phyloP scores from a whole-genome alignment of 2,329 filamentous ascomycete species.

The Colletotrichum caudatum region DNA sequence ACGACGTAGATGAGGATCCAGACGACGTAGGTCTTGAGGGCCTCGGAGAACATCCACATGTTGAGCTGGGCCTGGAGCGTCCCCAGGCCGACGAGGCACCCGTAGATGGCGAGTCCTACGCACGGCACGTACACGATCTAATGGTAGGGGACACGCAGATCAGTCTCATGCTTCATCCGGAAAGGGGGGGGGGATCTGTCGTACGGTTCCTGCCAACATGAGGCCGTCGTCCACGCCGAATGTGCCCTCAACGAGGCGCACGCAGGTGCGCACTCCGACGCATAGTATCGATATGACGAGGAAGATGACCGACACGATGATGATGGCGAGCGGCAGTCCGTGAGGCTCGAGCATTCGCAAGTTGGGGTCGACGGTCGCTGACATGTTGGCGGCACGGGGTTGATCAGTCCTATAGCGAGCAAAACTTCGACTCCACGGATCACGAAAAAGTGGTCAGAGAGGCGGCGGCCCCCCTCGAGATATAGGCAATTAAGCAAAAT shows the following conservation, averaged over 20 bases:
- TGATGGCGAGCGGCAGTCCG: slow-evolving; percentile 35
- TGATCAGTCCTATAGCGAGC: slow-evolving; percentile 2
- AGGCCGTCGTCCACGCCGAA: slow-evolving; percentile 42
- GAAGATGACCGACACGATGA: slow-evolving; percentile 34
- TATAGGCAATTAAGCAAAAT: slow-evolving; percentile 17
- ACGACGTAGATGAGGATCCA: slow-evolving; percentile 48
- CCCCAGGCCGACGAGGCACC: slow-evolving; percentile 44
- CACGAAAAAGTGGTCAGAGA: too few relatives aligned
- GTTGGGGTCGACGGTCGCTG: slow-evolving; percentile 34
- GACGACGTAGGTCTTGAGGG: slow-evolving; percentile 43
- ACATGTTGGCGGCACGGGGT: slow-evolving; percentile 30
- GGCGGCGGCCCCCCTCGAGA: slow-evolving; percentile 7
- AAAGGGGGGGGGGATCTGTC: not conserved
- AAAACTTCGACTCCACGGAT: not conserved
- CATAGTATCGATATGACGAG: slow-evolving; percentile 35
- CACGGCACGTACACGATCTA: slow-evolving; percentile 41
- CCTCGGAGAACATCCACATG: slow-evolving; percentile 44
- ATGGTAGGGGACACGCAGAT: not conserved
- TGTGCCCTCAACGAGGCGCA: slow-evolving; percentile 30
- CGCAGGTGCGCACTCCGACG: slow-evolving; percentile 29
- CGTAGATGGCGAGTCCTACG: slow-evolving; percentile 42
- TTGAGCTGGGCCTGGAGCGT: slow-evolving; percentile 44
- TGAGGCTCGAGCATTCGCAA: slow-evolving; percentile 31
- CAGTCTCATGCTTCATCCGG: not conserved
- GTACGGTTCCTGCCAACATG: slow-evolving; percentile 41